Percentiles rank a stretch among this genome's conserved stretches.
phyloP scores from a whole-genome alignment of 305 asterid genomes.

The Solanum hybrid region DNA sequence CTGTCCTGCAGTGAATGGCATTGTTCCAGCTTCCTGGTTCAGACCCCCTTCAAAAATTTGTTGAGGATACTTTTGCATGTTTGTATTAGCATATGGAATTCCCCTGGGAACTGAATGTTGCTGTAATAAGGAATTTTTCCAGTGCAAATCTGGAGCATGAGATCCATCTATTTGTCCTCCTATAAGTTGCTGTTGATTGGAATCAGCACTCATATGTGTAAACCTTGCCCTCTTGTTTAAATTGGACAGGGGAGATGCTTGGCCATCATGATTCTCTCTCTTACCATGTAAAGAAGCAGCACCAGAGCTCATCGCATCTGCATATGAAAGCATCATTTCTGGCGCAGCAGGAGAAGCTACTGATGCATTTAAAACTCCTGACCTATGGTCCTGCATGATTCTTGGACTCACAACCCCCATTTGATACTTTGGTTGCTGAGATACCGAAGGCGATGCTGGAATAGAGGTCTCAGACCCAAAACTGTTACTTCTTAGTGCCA shows the following conservation, averaged over 20 bases:
- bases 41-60: slow-evolving; percentile 65
- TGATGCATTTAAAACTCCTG: slow-evolving; percentile 43
- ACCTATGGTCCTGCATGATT: slow-evolving; percentile 62
- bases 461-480: slow-evolving; percentile 65
- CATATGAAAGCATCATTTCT: slow-evolving; percentile 47
- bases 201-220: slow-evolving; percentile 37
- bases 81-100: slow-evolving; percentile 45
- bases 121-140: slow-evolving; percentile 72
- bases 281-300: slow-evolving; percentile 56
- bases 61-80: slow-evolving; percentile 62
- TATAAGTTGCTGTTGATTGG: slow-evolving; percentile 45
- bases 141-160: slow-evolving; percentile 61
- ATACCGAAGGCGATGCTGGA: slow-evolving; percentile 40
- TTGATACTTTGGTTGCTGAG: slow-evolving; percentile 54
- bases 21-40: slow-evolving; percentile 57
- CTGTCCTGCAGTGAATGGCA: slow-evolving; percentile 52
- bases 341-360: slow-evolving; percentile 63
- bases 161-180: slow-evolving; percentile 58
- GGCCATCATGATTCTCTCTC: slow-evolving; percentile 74
- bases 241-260: slow-evolving; percentile 42
- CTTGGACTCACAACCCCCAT: slow-evolving; percentile 59
- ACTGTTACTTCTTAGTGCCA: slow-evolving; percentile 52
- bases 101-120: slow-evolving; percentile 56
- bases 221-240: slow-evolving; percentile 61
- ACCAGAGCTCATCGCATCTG: slow-evolving; percentile 32